phyloP scores from a whole-genome alignment of 106 monocot genomes.

The Triglochin maritima region DNA sequence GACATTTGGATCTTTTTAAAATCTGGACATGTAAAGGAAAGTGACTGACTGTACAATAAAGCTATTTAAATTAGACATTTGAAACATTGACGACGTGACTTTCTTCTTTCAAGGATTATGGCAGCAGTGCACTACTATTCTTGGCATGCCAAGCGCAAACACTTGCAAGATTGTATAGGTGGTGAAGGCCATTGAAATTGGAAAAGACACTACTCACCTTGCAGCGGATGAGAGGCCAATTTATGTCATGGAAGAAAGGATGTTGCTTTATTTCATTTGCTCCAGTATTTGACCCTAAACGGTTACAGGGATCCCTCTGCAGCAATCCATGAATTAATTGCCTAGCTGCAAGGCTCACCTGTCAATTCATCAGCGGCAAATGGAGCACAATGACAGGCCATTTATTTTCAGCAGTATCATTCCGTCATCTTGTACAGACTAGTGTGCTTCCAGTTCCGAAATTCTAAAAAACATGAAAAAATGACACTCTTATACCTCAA shows the following conservation, averaged over 20 bases:
- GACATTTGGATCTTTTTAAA: too few species aligned
- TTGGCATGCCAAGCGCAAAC: too few species aligned
- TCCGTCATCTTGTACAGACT: too few species aligned
- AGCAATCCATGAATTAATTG: constrained; percentile 77
- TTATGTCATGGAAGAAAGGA: constrained; percentile 75
- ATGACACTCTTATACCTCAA: constrained; percentile 42
- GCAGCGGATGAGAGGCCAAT: constrained; percentile 94
- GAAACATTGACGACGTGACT: too few species aligned
- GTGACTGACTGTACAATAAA: too few species aligned
- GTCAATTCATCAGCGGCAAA: neutral
- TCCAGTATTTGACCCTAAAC: constrained; percentile 67
- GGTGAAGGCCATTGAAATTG: neutral
- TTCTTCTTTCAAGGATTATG: too few species aligned
- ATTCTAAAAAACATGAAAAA: neutral
- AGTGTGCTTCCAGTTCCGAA: too few species aligned
- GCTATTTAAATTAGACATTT: neutral
- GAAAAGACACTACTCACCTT: constrained; percentile 37
- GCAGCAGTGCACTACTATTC: too few species aligned
- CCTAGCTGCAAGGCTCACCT: constrained; percentile 85
- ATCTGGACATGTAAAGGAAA: too few species aligned
- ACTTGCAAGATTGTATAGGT: neutral
- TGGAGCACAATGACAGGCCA: neutral
- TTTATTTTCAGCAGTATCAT: neutral
- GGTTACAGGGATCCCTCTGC: constrained; percentile 66
- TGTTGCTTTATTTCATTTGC: constrained; percentile 92